phyloP scores from a whole-genome alignment of 169 alveolate genomes.

The Pseudocohnilembus persalinus region DNA sequence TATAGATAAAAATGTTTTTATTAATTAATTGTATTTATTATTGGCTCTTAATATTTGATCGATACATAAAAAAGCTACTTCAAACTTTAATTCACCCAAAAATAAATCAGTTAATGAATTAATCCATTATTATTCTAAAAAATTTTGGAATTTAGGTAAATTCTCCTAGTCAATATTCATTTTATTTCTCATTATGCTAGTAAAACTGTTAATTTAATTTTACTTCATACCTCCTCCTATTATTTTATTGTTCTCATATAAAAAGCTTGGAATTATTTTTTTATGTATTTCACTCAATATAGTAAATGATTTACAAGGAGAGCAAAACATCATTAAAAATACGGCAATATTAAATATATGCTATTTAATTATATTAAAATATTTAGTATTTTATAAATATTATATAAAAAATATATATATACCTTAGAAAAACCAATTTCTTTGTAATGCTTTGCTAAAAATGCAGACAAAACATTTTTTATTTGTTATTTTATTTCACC shows the following conservation, averaged over 20 bases:
- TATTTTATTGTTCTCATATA: background rate
- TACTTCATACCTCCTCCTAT: background rate
- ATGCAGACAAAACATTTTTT: background rate
- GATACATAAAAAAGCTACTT: background rate
- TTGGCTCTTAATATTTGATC: background rate
- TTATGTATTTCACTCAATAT: background rate
- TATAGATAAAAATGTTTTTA: background rate
- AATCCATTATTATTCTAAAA: background rate
- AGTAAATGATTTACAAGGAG: background rate
- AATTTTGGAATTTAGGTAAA: background rate
- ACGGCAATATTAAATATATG: background rate
- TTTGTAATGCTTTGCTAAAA: background rate
- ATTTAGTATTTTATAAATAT: too few relatives aligned
- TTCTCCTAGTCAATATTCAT: background rate
- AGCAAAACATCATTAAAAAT: background rate
- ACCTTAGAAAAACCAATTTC: background rate
- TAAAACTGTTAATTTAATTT: background rate
- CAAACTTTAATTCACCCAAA: background rate
- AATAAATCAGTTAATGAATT: background rate
- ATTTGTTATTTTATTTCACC: background rate
- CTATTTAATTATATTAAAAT: background rate
- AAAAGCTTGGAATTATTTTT: background rate
- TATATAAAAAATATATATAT: too few relatives aligned
- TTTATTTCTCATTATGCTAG: background rate
- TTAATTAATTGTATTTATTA: background rate